Evolutionary conservation across 2,329 filamentous ascomycete species (phyloP), one percentile per base, ranked within the genome.

Genomic region (Cladophialophora psammophila): DNA sequence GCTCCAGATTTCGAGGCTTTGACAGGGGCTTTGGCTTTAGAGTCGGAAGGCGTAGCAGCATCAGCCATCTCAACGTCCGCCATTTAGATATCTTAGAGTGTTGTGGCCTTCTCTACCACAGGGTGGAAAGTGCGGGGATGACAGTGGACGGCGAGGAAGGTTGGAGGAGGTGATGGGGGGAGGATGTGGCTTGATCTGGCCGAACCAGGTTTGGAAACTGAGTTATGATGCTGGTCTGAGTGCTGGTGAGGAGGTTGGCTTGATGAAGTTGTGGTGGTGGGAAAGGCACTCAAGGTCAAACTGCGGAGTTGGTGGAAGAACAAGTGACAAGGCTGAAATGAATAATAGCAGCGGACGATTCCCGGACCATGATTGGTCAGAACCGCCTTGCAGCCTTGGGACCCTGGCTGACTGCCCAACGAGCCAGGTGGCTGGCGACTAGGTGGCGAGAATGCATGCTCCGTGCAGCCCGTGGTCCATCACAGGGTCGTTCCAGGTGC

Each of bases 1-100:
- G 78, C 80, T 63, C 86, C 86, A 66, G 80, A 78, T 71, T 85
- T 86, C 18, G 80, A 76, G 50, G 85, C 86, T 79, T 89, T 91
- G 32, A 84, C 81, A 18, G 81, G 81, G 70, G 80, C 82, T 78
- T 87, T 88, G 53, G 80, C 76, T 80, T 88, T 87, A 63, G 81
- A 77, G 64, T 76, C 82, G 69, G 75, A 75, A 53, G 80, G 79
- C 5, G 45, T 15, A 45, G 88, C 88, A 55, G 91, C 93, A 80
- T 98, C 95, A 63, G 92, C 91, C 95, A 98, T 98, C 76, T 97
- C 93, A 59, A 98, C 90, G 81, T 99, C 95, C 66, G 94, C 92
- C 95, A 98, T 98, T 70, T 53, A 79, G 6, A 32, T 54, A 45
- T 54, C 31, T 40, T 8, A 6, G 48, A 61, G 12, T 2, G 36